Percentiles rank a stretch among this genome's conserved stretches.
phyloP scores from a whole-genome alignment of 1,284 basidiomycete genomes.

The Microbotryum violaceum region DNA sequence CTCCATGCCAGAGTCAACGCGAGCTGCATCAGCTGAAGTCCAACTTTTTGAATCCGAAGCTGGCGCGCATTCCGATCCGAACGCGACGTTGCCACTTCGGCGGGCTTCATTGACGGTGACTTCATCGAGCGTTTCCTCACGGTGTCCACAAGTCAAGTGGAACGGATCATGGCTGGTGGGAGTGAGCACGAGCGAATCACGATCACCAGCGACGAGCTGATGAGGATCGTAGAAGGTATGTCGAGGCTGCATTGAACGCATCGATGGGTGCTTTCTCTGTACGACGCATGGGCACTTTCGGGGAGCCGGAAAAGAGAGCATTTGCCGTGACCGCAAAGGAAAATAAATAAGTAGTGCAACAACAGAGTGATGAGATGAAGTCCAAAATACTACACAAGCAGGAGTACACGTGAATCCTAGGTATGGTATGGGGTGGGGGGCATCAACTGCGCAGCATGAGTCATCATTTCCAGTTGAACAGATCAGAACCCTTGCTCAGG shows the following conservation, averaged over 20 bases:
- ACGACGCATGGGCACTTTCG: too few relatives aligned
- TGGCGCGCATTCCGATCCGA: constrained; percentile 56
- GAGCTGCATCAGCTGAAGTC: neutral
- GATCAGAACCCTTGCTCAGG: neutral
- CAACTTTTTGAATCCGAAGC: constrained; percentile 41
- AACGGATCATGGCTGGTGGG: constrained; percentile 25
- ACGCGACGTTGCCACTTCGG: constrained; percentile 42
- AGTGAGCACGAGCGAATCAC: constrained; percentile 27
- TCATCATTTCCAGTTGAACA: constrained; percentile 15
- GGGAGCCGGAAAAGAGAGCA: too few relatives aligned
- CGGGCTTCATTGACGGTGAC: constrained; percentile 82
- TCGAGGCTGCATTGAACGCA: constrained; percentile 24
- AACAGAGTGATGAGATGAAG: too few relatives aligned
- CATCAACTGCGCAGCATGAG: too few relatives aligned
- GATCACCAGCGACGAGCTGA: constrained; percentile 15
- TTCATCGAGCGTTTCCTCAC: constrained; percentile 45
- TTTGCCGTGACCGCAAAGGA: too few relatives aligned
- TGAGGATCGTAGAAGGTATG: constrained; percentile 29
- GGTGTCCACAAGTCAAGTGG: constrained; percentile 15
- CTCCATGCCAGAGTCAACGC: neutral
- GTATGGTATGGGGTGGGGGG: too few relatives aligned
- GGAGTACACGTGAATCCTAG: too few relatives aligned
- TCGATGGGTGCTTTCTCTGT: too few relatives aligned
- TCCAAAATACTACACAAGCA: too few relatives aligned
- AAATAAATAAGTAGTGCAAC: too few relatives aligned